These are phyloP conservation scores for Malus orientalis DNA, from an alignment of 306 rosid genomes.

Conservation along the genomic window DNA sequence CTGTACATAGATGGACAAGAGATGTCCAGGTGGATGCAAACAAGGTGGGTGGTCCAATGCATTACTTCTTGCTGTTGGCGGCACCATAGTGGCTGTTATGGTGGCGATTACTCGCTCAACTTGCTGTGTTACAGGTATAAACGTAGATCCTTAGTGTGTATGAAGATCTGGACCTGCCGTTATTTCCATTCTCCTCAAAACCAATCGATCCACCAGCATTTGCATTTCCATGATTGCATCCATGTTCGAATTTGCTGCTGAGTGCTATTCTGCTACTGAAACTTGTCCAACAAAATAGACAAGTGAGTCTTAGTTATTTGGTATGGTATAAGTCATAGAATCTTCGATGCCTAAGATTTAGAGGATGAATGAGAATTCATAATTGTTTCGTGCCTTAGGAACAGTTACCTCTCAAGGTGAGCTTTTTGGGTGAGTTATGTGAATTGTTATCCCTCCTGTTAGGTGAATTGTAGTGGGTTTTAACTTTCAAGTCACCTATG, in stretches of 20 bases:
- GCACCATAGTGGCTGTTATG: conserved; percentile 31
- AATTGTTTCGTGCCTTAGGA: too few relatives aligned
- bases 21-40: conserved; percentile 29
- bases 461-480: too few relatives aligned
- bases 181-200: conserved; percentile 14
- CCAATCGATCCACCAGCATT: conserved; percentile 20
- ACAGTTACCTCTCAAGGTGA: too few relatives aligned
- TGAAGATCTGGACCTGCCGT: conserved; percentile 20
- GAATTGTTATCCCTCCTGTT: too few relatives aligned
- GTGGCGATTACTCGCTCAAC: conserved; percentile 41
- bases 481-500: too few relatives aligned
- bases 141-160: conserved; percentile 23
- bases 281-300: neutral
- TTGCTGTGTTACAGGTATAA: conserved; percentile 57
- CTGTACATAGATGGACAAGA: conserved; percentile 21
- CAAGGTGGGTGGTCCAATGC: conserved; percentile 13
- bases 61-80: conserved; percentile 30
- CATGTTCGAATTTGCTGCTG: conserved; percentile 33
- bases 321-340: too few relatives aligned
- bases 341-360: too few relatives aligned
- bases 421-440: too few relatives aligned
- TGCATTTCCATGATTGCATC: conserved; percentile 17
- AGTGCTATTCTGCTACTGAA: neutral
- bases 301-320: too few relatives aligned
- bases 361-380: too few relatives aligned